phyloP scores from a whole-genome alignment of 345 rosid genomes.

The Hibiscus tridactylites region DNA sequence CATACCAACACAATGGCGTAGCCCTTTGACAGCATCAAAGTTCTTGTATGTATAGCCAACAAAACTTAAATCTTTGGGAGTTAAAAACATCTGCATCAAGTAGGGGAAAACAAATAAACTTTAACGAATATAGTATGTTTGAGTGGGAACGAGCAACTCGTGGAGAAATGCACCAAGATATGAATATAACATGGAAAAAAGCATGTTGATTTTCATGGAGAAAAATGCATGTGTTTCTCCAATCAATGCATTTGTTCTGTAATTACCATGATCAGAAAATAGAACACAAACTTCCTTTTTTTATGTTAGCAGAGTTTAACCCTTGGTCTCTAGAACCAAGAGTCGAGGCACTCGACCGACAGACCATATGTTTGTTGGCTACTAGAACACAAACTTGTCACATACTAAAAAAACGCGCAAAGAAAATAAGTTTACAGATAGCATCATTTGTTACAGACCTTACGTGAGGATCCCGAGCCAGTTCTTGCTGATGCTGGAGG shows the following conservation, averaged over 20 bases:
- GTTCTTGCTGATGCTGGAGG: slow-evolving; percentile 64
- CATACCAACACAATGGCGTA: slow-evolving; percentile 56
- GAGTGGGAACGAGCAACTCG: neutral
- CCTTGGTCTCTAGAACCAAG: too few species aligned
- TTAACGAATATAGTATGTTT: neutral
- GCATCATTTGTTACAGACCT: slow-evolving; percentile 45
- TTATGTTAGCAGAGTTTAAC: too few species aligned
- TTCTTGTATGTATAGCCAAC: slow-evolving; percentile 97
- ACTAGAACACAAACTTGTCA: neutral
- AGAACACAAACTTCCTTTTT: neutral
- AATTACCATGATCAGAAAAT: neutral
- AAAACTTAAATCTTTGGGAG: slow-evolving; percentile 86
- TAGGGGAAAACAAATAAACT: neutral
- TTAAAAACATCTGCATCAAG: slow-evolving; percentile 55
- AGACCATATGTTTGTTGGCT: too few species aligned
- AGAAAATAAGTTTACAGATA: neutral
- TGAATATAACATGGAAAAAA: neutral
- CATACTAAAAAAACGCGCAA: neutral
- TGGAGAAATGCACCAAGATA: neutral
- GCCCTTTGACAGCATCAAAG: slow-evolving; percentile 86
- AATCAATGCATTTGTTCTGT: too few species aligned
- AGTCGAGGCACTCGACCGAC: too few species aligned
- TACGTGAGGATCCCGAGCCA: slow-evolving; percentile 70
- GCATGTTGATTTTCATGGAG: neutral
- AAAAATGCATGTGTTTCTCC: neutral